Base-by-base conservation (phyloP, 495 filamentous ascomycete species). In the Penicillium ucsense region DNA sequence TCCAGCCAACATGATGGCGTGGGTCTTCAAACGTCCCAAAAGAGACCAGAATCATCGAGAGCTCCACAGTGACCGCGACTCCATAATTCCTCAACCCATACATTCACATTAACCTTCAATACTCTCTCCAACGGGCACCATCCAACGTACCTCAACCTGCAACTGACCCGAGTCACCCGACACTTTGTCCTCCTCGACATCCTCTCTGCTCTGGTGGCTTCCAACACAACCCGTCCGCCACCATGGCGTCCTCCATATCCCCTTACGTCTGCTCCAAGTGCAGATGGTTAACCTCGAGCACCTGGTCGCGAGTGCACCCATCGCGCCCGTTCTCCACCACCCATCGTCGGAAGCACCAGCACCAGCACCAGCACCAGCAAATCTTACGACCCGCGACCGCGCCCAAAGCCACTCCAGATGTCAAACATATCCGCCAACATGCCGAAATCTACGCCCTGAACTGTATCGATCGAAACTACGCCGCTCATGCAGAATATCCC, bases 341-440 rank as follows among this genome's bases (percentile, higher is more conserved):
- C 30, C 52, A 46, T 5, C 59, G 54, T 35, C 20, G 20, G 20
- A 20, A 20, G 20, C 20, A 20, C 20, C 20, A 20, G 20, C 45
- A 49, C 47, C 55, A 20, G 20, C 20, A 20, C 20, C 20, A 20
- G 20, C 45, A 49, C 47, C 55, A 51, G 35, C 67, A 57, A 42
- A 51, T 55, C 59, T 63, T 65, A 45, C 71, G 78, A 53, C 81
- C 85, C 0, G 73, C 87, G 8, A 85, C 79, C 38, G 91, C 89
- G 9, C 91, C 90, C 5, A 94, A 89, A 57, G 76, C 85, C 6
- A 73, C 70, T 12, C 75, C 89, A 42, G 83, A 96, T 64, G 72
- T 95, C 63, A 95, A 86, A 62, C 82, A 90, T 66, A 94, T 98
- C 64, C 88, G 89, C 43, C 75, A 85, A 46, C 85, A 91, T 64